phyloP scores from a whole-genome alignment of 2,329 filamentous ascomycete species.

The Microsporum canis region DNA sequence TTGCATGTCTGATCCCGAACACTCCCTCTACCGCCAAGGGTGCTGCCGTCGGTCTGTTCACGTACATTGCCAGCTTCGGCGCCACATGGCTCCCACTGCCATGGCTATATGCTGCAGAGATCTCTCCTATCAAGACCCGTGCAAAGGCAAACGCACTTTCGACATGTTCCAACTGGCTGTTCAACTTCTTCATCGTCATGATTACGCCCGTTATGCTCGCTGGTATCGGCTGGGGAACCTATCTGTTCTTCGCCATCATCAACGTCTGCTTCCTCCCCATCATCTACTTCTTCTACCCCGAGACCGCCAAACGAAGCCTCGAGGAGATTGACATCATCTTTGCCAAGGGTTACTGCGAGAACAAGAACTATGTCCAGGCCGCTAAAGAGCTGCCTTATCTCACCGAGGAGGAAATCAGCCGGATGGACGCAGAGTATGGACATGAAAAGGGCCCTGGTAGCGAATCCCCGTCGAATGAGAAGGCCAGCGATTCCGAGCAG shows the following conservation, averaged over 20 bases:
- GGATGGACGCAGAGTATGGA: not conserved
- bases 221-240: conserved; percentile 26
- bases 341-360: conserved; percentile 20
- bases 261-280: conserved; percentile 30
- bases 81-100: conserved; percentile 49
- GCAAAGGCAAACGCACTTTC: conserved; percentile 14
- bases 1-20: conserved; percentile 29
- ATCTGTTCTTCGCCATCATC: conserved; percentile 28
- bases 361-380: conserved; percentile 3
- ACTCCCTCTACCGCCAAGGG: conserved; percentile 23
- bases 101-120: conserved; percentile 17
- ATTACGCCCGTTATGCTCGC: conserved; percentile 18
- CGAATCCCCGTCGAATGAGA: not conserved
- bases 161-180: conserved; percentile 21
- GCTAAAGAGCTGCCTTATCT: conserved; percentile 6
- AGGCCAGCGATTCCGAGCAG: not conserved
- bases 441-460: not conserved
- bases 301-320: conserved; percentile 41
- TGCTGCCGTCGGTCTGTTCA: conserved; percentile 50
- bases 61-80: conserved; percentile 59
- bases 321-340: conserved; percentile 20
- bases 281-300: conserved; percentile 41
- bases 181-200: conserved; percentile 19
- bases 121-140: conserved; percentile 15
- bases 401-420: conserved; percentile 3